Evolutionary conservation across 2,329 filamentous ascomycete genomes (phyloP).

Genomic region (Ceratocystis albifundus): DNA sequence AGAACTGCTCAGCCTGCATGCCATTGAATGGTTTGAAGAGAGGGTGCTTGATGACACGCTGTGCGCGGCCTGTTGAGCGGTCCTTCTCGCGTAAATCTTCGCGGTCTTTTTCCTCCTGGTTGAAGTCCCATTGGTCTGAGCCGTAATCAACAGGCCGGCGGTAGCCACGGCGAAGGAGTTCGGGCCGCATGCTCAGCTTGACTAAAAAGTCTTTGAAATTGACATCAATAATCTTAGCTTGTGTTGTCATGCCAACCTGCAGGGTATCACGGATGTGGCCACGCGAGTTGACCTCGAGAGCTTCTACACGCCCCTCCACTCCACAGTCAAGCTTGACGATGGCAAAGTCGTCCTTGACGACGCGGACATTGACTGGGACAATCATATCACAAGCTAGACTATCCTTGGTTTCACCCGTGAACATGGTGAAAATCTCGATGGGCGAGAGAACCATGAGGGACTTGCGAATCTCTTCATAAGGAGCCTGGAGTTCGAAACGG

Average conservation of each 20-base stretch:
- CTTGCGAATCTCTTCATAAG: slow-evolving; percentile 86
- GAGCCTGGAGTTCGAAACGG: slow-evolving; percentile 78
- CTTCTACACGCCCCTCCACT: slow-evolving; percentile 76
- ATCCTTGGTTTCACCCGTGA: slow-evolving; percentile 83
- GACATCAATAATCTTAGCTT: slow-evolving; percentile 76
- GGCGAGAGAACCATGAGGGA: slow-evolving; percentile 58
- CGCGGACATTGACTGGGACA: slow-evolving; percentile 73
- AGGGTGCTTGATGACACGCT: slow-evolving; percentile 94
- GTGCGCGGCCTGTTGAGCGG: slow-evolving; percentile 69
- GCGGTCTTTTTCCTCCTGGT: slow-evolving; percentile 67
- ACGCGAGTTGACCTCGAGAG: slow-evolving; percentile 67
- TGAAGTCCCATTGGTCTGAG: slow-evolving; percentile 75
- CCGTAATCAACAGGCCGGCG: slow-evolving; percentile 58
- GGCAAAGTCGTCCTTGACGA: slow-evolving; percentile 84
- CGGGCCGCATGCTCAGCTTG: slow-evolving; percentile 64
- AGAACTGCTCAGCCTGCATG: slow-evolving; percentile 81
- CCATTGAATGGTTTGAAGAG: slow-evolving; percentile 91
- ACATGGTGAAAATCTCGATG: slow-evolving; percentile 87
- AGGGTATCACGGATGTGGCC: slow-evolving; percentile 62
- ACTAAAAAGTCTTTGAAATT: slow-evolving; percentile 77
- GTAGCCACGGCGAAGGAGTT: slow-evolving; percentile 62
- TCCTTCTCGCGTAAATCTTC: slow-evolving; percentile 80
- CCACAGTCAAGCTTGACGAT: slow-evolving; percentile 91
- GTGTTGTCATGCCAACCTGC: slow-evolving; percentile 68
- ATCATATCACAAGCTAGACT: slow-evolving; percentile 84